These are phyloP conservation scores for Phaeotremella fagi DNA, from an alignment of 768 basidiomycete genomes.

Conservation along the genomic window DNA sequence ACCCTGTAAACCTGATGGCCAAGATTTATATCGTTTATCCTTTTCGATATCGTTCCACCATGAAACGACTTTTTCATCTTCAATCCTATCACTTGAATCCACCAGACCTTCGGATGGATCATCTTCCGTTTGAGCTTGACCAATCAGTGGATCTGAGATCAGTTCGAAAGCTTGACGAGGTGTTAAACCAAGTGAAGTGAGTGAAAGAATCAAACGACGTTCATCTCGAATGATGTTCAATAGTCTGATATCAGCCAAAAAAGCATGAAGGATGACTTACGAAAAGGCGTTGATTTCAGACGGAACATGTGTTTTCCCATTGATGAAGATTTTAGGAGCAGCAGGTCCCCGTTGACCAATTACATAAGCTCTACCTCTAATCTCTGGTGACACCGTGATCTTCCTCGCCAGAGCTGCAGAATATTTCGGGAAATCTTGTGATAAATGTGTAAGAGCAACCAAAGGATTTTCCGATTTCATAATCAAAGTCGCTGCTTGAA, in stretches of 20 bases:
- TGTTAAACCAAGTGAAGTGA: conserved; percentile 62
- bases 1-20: conserved; percentile 18
- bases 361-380: conserved; percentile 56
- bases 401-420: conserved; percentile 65
- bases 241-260: conserved; percentile 51
- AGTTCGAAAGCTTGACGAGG: conserved; percentile 66
- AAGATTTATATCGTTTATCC: conserved; percentile 59
- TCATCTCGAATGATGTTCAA: conserved; percentile 71
- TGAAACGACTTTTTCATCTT: conserved; percentile 67
- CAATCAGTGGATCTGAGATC: conserved; percentile 62
- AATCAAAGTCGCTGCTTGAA: conserved; percentile 71
- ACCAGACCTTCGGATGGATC: conserved; percentile 67
- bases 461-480: conserved; percentile 58
- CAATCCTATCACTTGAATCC: conserved; percentile 80
- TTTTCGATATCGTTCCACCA: conserved; percentile 92
- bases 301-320: conserved; percentile 62
- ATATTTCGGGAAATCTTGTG: conserved; percentile 87
- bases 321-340: conserved; percentile 62
- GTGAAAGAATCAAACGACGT: conserved; percentile 57
- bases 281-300: conserved; percentile 68
- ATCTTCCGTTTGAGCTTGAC: conserved; percentile 54
- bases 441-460: conserved; percentile 60
- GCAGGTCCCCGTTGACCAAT: conserved; percentile 52
- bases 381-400: conserved; percentile 59
- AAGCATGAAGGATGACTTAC: conserved; percentile 43